A percentile compares a stretch with the other conserved stretches of the same genome.
phyloP scores from a whole-genome alignment of 1,284 basidiomycete genomes.

The Boletus sp. region DNA sequence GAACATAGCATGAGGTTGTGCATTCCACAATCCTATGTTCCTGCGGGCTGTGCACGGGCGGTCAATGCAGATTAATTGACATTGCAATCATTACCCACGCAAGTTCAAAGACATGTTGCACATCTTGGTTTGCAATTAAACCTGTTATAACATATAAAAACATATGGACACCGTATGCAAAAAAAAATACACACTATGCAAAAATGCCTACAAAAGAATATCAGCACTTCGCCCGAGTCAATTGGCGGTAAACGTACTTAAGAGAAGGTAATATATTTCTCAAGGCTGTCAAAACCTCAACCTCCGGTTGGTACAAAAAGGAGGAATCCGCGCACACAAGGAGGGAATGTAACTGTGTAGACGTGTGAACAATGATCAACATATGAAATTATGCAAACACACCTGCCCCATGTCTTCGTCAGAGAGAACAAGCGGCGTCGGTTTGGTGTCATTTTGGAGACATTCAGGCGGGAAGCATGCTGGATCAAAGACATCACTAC shows the following conservation, averaged over 20 bases:
- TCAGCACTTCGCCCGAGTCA: background rate
- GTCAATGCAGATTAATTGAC: background rate
- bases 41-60: slow-evolving; percentile 39
- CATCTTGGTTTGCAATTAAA: slow-evolving; percentile 46
- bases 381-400: slow-evolving; percentile 1
- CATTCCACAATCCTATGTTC: slow-evolving; percentile 66
- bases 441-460: background rate
- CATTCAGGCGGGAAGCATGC: slow-evolving; percentile 40
- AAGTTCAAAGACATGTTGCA: slow-evolving; percentile 53
- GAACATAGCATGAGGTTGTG: slow-evolving; percentile 59
- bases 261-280: slow-evolving; percentile 66
- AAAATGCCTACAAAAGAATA: slow-evolving; percentile 41
- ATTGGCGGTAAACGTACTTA: slow-evolving; percentile 33
- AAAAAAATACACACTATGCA: slow-evolving; percentile 44
- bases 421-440: slow-evolving; percentile 12
- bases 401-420: slow-evolving; percentile 27
- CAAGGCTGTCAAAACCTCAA: slow-evolving; percentile 42
- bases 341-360: slow-evolving; percentile 49
- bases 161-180: background rate
- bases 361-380: slow-evolving; percentile 7
- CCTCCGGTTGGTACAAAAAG: background rate
- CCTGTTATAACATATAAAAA: no score
- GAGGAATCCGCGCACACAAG: slow-evolving; percentile 48
- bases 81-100: slow-evolving; percentile 41
- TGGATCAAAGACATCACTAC: slow-evolving; percentile 46